phyloP scores from a whole-genome alignment of 805 yeast species.

The Lipomyces sp. region DNA sequence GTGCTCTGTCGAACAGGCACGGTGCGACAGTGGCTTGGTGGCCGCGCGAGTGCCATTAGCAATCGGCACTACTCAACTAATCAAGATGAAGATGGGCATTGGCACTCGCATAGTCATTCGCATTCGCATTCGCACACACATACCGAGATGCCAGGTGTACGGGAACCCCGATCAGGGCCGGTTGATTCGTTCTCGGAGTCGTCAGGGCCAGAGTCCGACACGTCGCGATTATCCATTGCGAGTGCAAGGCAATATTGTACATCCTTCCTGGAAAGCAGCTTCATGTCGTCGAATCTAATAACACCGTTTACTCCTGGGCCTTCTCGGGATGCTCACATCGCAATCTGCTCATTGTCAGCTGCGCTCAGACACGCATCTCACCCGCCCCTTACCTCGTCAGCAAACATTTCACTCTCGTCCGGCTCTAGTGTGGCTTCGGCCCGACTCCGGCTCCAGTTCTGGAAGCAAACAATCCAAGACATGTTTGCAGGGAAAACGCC shows the following conservation, averaged over 20 bases:
- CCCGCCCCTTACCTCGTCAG: conserved; percentile 19
- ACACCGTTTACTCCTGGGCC: conserved; percentile 72
- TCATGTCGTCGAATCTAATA: conserved; percentile 53
- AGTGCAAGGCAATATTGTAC: conserved; percentile 22
- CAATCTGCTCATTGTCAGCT: conserved; percentile 58
- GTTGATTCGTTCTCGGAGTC: background rate
- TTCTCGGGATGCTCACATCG: conserved; percentile 65
- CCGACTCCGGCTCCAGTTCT: conserved; percentile 66
- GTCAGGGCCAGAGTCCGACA: background rate
- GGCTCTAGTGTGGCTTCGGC: conserved; percentile 52
- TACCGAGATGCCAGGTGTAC: background rate
- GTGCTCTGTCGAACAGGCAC: background rate
- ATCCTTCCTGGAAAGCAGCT: conserved; percentile 12
- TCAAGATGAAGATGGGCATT: conserved; percentile 12
- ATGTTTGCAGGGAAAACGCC: conserved; percentile 48
- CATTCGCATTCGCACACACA: conserved; percentile 18
- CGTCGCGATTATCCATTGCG: conserved; percentile 10
- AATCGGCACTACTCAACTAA: conserved; percentile 14
- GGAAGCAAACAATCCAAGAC: conserved; percentile 66
- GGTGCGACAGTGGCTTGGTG: background rate
- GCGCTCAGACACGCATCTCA: conserved; percentile 21
- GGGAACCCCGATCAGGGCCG: background rate
- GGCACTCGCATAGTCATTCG: conserved; percentile 23
- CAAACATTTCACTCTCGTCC: conserved; percentile 62
- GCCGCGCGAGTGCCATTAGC: conserved; percentile 1